Evolutionary conservation across 495 filamentous ascomycete species (phyloP).

Genomic region (Penicillium roqueforti): DNA sequence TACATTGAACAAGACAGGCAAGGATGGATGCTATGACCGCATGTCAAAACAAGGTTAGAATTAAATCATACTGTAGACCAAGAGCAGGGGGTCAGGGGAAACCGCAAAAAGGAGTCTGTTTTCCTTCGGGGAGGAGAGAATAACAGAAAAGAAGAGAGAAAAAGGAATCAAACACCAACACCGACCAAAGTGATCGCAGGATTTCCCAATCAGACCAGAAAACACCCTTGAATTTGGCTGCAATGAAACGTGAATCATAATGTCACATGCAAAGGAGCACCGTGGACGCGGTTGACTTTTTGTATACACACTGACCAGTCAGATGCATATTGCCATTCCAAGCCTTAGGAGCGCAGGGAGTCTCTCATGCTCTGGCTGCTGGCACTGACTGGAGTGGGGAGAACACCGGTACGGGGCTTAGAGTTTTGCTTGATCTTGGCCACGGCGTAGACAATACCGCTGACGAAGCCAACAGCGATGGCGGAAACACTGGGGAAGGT

Average conservation of each 20-base stretch:
- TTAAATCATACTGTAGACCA: conserved; percentile 22
- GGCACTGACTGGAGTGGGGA: conserved; percentile 81
- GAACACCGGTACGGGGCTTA: conserved; percentile 53
- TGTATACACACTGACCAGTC: conserved; percentile 12
- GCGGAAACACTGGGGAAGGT: conserved; percentile 90
- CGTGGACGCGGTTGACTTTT: conserved; percentile 4
- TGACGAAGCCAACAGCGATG: conserved; percentile 84
- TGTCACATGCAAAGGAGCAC: conserved; percentile 28
- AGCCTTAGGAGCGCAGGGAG: conserved; percentile 55
- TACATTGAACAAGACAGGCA: conserved; percentile 18
- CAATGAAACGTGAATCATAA: conserved; percentile 38
- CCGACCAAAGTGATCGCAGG: conserved; percentile 16
- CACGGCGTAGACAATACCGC: conserved; percentile 86
- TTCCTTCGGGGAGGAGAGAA: conserved; percentile 7
- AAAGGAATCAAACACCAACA: conserved; percentile 29
- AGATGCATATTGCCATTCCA: conserved; percentile 2
- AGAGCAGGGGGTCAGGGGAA: conserved; percentile 3
- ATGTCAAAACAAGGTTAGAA: conserved; percentile 11
- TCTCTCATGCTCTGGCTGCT: conserved; percentile 91
- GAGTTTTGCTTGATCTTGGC: conserved; percentile 83
- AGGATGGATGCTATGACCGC: conserved; percentile 25
- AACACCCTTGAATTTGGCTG: conserved; percentile 18
- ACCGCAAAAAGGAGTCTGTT: neutral
- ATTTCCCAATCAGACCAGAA: conserved; percentile 9
- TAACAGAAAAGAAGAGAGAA: conserved; percentile 16